Conservation (phyloP, 2,329 filamentous ascomycete species). For the Arachnopeziza araneosa region DNA sequence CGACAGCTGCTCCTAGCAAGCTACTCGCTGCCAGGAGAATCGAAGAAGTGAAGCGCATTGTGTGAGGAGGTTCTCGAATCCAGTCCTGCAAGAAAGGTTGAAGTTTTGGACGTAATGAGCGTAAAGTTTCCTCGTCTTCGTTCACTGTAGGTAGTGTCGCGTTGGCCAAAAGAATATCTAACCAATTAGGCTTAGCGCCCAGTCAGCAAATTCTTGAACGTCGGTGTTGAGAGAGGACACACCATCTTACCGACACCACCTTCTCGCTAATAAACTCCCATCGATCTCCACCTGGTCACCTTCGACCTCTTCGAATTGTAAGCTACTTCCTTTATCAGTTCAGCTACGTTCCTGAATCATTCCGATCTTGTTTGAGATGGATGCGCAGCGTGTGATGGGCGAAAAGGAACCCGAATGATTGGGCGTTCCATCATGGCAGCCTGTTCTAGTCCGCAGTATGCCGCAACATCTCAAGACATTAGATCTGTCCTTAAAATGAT, state of each 20-base stretch:
- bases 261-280: conserved; percentile 27
- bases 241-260: conserved; percentile 8
- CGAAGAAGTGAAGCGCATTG: conserved; percentile 30
- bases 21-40: conserved; percentile 26
- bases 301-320: conserved; percentile 24
- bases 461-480: conserved; percentile 8
- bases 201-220: neutral
- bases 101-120: conserved; percentile 7
- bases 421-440: conserved; percentile 21
- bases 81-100: neutral
- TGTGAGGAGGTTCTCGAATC: neutral
- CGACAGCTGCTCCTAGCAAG: conserved; percentile 51
- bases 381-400: conserved; percentile 9
- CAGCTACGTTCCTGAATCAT: neutral
- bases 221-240: neutral
- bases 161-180: neutral
- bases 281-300: conserved; percentile 28
- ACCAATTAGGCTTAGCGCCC: neutral
- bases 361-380: neutral
- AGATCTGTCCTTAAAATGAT: conserved; percentile 23
- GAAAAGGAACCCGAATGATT: conserved; percentile 5
- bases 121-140: neutral
- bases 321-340: conserved; percentile 12
- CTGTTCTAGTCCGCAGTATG: conserved; percentile 15
- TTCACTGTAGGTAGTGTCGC: neutral